phyloP scores from a whole-genome alignment of 2,329 filamentous ascomycete genomes.

The Colletotrichum eleusines region DNA sequence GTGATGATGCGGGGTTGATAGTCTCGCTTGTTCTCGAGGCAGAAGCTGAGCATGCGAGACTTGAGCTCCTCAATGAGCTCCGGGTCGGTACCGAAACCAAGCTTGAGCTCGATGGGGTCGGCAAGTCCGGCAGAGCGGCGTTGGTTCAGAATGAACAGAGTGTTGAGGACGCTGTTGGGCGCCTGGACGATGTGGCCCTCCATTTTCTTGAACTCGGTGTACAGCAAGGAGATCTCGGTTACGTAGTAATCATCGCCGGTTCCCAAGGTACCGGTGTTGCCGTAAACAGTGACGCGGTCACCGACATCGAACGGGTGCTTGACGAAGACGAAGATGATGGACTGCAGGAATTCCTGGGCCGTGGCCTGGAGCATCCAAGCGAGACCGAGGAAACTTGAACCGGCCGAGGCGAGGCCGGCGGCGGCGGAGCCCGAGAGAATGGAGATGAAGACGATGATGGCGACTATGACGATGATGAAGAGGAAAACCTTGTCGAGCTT shows the following conservation, averaged over 20 bases:
- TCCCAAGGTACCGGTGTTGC: conserved; percentile 83
- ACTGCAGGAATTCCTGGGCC: conserved; percentile 94
- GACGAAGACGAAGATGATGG: conserved; percentile 94
- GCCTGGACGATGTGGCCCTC: conserved; percentile 96
- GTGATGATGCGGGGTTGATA: conserved; percentile 89
- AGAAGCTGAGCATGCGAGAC: conserved; percentile 84
- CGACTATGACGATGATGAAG: conserved; percentile 85
- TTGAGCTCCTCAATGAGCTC: conserved; percentile 88
- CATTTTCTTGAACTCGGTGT: conserved; percentile 99
- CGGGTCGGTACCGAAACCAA: conserved; percentile 89
- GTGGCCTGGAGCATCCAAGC: conserved; percentile 95
- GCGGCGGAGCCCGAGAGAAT: conserved; percentile 92
- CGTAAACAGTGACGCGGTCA: conserved; percentile 91
- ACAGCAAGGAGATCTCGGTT: conserved; percentile 91
- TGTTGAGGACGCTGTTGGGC: conserved; percentile 93
- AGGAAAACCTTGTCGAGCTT: conserved; percentile 92
- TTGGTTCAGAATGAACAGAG: conserved; percentile 94
- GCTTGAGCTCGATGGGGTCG: conserved; percentile 84
- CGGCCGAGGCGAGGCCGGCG: conserved; percentile 88
- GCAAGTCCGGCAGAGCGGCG: conserved; percentile 89
- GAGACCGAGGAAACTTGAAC: conserved; percentile 87
- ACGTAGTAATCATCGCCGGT: conserved; percentile 95
- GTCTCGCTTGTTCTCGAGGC: conserved; percentile 86
- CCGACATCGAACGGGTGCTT: conserved; percentile 98
- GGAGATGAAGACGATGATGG: conserved; percentile 87